phyloP scores from a whole-genome alignment of 371 early-diverging fungal genomes.

The Quaeritorhiza haematococci region DNA sequence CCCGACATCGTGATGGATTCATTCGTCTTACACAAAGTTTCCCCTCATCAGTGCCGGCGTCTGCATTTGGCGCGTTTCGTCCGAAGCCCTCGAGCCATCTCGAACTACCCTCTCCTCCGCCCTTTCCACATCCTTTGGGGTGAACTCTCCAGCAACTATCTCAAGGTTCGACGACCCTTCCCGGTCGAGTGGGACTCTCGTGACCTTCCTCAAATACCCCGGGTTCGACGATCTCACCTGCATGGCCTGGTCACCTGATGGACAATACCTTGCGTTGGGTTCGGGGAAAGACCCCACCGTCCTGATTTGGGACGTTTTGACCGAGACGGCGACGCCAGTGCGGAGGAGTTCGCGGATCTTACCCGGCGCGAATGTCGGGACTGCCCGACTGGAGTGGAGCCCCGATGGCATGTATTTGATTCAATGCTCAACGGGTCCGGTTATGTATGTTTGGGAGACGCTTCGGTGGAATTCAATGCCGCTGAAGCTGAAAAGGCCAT shows the following conservation, averaged over 20 bases:
- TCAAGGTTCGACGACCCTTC: too few species aligned
- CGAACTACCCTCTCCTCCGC: constrained; percentile 2
- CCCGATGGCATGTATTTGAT: constrained; percentile 25
- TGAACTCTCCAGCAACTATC: too few species aligned
- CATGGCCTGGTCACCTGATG: constrained; percentile 33
- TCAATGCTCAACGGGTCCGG: constrained; percentile 12
- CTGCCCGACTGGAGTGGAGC: constrained; percentile 16
- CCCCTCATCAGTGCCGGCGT: constrained; percentile 46
- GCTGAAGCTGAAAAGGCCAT: too few species aligned
- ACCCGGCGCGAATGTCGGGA: constrained; percentile 13
- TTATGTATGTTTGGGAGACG: constrained; percentile 23
- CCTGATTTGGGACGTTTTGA: constrained; percentile 27
- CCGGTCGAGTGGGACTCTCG: too few species aligned
- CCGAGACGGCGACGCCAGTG: constrained; percentile 10
- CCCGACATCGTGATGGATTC: background rate
- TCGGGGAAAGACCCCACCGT: constrained; percentile 10
- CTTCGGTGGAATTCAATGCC: constrained; percentile 14
- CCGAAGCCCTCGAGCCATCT: background rate
- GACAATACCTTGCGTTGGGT: constrained; percentile 20
- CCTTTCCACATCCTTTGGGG: constrained; percentile 8
- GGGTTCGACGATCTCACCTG: constrained; percentile 14
- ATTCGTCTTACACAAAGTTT: too few species aligned
- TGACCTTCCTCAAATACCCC: constrained; percentile 19
- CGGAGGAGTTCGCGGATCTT: background rate
- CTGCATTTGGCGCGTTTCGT: constrained; percentile 52